Evolutionary conservation across 2,329 filamentous ascomycete genomes (phyloP).

Genomic region (Diplocarpon mali): DNA sequence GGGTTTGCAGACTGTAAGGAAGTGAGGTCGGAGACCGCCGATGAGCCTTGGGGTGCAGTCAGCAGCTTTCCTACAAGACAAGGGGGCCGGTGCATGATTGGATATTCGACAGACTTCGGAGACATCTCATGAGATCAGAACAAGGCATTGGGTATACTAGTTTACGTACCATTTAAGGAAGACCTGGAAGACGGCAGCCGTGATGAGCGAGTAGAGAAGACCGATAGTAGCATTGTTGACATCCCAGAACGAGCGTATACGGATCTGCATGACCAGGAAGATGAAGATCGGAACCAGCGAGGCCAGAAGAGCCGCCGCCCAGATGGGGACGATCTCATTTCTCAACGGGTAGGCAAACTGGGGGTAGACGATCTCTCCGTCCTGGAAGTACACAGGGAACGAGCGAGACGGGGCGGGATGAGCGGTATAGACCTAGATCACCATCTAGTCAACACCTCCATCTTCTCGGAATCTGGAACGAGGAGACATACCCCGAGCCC

Average conservation of each 20-base stretch:
- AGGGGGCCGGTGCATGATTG: no score
- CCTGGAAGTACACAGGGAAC: constrained; percentile 54
- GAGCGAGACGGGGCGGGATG: constrained; percentile 56
- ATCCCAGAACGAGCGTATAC: constrained; percentile 58
- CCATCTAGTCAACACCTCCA: background rate
- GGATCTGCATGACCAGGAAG: constrained; percentile 55
- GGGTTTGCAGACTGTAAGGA: constrained; percentile 59
- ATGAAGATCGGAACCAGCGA: constrained; percentile 53
- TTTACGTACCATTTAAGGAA: constrained; percentile 50
- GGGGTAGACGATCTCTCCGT: constrained; percentile 59
- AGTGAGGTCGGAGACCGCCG: constrained; percentile 61
- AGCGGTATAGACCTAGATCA: constrained; percentile 46
- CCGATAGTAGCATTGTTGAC: constrained; percentile 61
- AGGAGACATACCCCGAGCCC: constrained; percentile 48
- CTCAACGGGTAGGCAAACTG: constrained; percentile 61
- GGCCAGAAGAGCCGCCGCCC: constrained; percentile 55
- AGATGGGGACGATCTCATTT: constrained; percentile 61
- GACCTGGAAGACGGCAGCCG: constrained; percentile 65
- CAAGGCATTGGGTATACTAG: no score
- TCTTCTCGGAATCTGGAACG: constrained; percentile 4
- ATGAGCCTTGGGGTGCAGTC: constrained; percentile 51
- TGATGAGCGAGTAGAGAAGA: constrained; percentile 58
- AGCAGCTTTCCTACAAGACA: constrained; percentile 65
- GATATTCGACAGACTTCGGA: no score
- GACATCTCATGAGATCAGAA: no score